Conservation (phyloP, 805 yeast genomes). For the Lipomyces yamadae region DNA sequence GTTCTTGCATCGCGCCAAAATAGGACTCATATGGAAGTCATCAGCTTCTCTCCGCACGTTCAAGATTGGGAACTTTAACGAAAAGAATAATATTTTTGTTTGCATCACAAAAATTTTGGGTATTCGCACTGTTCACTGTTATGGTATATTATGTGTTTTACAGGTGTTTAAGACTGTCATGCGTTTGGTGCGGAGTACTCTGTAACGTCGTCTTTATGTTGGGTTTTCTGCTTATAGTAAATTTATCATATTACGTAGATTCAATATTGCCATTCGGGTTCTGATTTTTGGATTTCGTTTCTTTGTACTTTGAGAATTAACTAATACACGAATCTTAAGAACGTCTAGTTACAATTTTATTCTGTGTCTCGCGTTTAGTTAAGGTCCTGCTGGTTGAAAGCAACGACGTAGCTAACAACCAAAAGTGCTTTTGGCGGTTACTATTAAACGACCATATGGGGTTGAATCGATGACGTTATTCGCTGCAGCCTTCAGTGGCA, state of each 20-base stretch:
- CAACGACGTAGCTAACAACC: too few species aligned
- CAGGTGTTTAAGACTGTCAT: background rate
- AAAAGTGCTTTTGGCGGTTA: too few species aligned
- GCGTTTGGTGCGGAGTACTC: background rate
- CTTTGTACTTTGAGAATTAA: background rate
- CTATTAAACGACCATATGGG: background rate
- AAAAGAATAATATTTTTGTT: background rate
- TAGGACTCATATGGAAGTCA: slow-evolving; percentile 47
- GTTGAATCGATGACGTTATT: background rate
- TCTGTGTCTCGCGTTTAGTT: too few species aligned
- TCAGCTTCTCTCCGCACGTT: slow-evolving; percentile 45
- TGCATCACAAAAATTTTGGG: background rate
- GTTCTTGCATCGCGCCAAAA: slow-evolving; percentile 45
- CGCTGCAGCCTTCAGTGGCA: background rate
- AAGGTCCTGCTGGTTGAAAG: too few species aligned
- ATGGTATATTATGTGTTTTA: background rate
- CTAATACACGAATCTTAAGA: background rate
- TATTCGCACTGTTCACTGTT: background rate
- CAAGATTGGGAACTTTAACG: slow-evolving; percentile 23
- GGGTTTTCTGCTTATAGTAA: background rate
- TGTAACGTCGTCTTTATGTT: background rate
- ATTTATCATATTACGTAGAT: background rate
- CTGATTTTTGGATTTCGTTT: background rate
- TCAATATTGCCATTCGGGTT: background rate
- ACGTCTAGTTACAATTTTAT: too few species aligned